These are phyloP conservation scores for Lipomyces sp. DNA, from an alignment of 805 yeast species.

Conservation along the genomic window DNA sequence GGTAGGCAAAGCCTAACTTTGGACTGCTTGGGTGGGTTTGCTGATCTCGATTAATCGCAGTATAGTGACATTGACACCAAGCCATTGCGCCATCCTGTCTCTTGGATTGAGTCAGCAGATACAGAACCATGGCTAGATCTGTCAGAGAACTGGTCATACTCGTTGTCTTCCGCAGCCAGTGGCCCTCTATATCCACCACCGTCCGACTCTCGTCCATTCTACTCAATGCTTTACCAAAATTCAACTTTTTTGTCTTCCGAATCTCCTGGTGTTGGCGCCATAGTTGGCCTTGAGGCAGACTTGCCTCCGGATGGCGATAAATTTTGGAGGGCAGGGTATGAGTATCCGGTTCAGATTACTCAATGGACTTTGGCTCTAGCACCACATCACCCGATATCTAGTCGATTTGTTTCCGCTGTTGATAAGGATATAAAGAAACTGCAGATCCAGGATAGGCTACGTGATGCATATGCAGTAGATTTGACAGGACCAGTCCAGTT, in stretches of 20 bases:
- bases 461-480: constrained; percentile 8
- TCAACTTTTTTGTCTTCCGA: background rate
- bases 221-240: constrained; percentile 4
- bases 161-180: background rate
- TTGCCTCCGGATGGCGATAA: background rate
- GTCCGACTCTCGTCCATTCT: background rate
- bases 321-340: constrained; percentile 10
- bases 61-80: constrained; percentile 12
- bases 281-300: constrained; percentile 13
- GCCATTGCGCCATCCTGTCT: constrained; percentile 12
- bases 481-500: constrained; percentile 12
- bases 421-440: constrained; percentile 4
- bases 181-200: constrained; percentile 7
- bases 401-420: constrained; percentile 7
- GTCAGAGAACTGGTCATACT: constrained; percentile 2
- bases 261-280: background rate
- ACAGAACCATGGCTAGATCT: constrained; percentile 2
- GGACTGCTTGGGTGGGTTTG: background rate
- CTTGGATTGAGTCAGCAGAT: constrained; percentile 9
- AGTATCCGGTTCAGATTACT: constrained; percentile 10
- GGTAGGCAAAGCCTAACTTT: background rate
- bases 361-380: constrained; percentile 8
- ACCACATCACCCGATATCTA: constrained; percentile 12
- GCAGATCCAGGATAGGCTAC: background rate
- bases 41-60: constrained; percentile 4